Percentiles rank a stretch among this genome's conserved stretches.
Conservation (phyloP, 352 stramenopile species). For the Globisporangium spiculum region DNA sequence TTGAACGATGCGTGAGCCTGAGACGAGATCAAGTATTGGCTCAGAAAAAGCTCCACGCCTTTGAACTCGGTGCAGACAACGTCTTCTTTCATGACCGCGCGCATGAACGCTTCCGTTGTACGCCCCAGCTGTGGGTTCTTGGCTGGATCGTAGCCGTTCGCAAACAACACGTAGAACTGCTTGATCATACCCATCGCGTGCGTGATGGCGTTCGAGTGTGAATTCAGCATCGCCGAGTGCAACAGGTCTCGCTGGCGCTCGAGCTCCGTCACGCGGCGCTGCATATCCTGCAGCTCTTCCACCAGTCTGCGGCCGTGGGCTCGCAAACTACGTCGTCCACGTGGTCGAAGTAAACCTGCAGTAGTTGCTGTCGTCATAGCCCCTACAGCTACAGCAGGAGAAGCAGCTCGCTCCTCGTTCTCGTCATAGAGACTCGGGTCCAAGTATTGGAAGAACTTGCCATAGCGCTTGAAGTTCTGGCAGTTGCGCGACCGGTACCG, state of each 20-base stretch:
- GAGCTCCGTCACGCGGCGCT: constrained; percentile 34
- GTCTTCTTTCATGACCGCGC: constrained; percentile 37
- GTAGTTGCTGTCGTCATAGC: neutral
- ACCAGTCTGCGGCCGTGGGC: constrained; percentile 4
- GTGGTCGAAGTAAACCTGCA: neutral
- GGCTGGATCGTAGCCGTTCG: constrained; percentile 31
- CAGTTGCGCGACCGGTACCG: constrained; percentile 32
- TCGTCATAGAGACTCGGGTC: neutral
- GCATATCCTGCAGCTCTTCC: constrained; percentile 27
- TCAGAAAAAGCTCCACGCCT: constrained; percentile 48
- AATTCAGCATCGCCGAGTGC: constrained; percentile 31
- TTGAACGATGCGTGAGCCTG: constrained; percentile 27
- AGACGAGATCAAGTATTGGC: constrained; percentile 42
- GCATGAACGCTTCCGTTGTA: constrained; percentile 33
- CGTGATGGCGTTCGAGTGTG: constrained; percentile 26
- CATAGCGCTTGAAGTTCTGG: constrained; percentile 14
- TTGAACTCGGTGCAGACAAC: constrained; percentile 52
- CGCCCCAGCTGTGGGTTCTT: constrained; percentile 19
- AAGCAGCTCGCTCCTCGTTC: neutral
- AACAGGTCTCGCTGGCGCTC: constrained; percentile 35
- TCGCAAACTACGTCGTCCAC: neutral
- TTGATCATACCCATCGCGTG: constrained; percentile 33
- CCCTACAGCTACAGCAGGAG: neutral
- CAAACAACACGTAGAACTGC: constrained; percentile 47
- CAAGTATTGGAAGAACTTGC: constrained; percentile 11